Evolutionary conservation across 2,329 filamentous ascomycete genomes (phyloP), one percentile per base, ranked within the genome.

Genomic region (Trichoderma atroviride): DNA sequence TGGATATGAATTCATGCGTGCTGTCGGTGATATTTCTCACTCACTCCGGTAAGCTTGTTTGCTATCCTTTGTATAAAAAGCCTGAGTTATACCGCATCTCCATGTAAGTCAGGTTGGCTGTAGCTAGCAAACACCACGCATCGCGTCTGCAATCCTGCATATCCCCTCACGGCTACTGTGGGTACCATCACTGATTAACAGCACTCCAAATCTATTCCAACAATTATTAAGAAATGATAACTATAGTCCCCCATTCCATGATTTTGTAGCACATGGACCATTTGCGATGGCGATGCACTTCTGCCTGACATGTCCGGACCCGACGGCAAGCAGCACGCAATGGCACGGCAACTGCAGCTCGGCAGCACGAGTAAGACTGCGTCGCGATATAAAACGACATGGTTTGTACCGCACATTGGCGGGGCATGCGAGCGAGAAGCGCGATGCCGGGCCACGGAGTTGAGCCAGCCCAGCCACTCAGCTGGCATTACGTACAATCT

Each of bases 121-220:
- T 10, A 4, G 5, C 6, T 13, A 50, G 47, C 47, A 50, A 50
- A 50, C 47, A 50, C 47, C 24, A 27, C 24, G 61, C 33, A 24
- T 14, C 50, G 61, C 61, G 61, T 56, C 61, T 64, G 50, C 61
- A 64, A 13, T 19, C 14, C 61, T 64, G 35, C 33, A 56, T 64
- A 24, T 50, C n/a, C 47, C 47, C 50, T 52, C 50, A 53, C 43
- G 31, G 22, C 60, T 35, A 27, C 24, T 33, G 60, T 19, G 1
- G n/a, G 40, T n/a, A 9, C 40, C 7, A 9, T 9, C 19, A 6
- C 7, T n/a, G 6, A 9, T 10, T 43, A 43, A 7, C 3, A 19
- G 16, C 4, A n/a, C 40, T 3, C 19, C 40, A 5, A 43, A n/a
- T 3, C 9, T 43, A 4, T n/a, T 43, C 40, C 7, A 43, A 43